Evolutionary conservation across 306 rosid genomes (phyloP).

Genomic region (Quillaja saponaria): DNA sequence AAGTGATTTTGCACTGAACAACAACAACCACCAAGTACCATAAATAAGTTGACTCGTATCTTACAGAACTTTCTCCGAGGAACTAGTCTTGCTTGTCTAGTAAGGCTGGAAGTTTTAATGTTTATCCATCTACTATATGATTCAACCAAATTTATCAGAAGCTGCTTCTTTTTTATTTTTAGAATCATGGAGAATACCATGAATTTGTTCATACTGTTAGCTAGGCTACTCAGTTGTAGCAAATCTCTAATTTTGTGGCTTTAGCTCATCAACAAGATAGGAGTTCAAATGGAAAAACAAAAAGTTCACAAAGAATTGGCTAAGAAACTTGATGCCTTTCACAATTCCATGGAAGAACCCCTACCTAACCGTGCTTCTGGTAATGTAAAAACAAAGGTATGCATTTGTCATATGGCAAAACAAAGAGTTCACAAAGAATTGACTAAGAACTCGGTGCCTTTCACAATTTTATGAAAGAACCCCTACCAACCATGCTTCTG

Average conservation of each 20-base stretch:
- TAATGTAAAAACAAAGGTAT: constrained; percentile 62
- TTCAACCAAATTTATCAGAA: background rate
- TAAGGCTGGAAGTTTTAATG: constrained; percentile 29
- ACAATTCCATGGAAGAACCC: constrained; percentile 56
- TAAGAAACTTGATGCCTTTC: constrained; percentile 49
- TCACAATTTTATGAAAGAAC: constrained; percentile 56
- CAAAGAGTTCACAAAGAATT: constrained; percentile 57
- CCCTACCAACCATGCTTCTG: constrained; percentile 35
- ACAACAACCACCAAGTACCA: constrained; percentile 66
- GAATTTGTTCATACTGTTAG: constrained; percentile 92
- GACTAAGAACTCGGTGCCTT: constrained; percentile 52
- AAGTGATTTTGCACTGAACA: constrained; percentile 94
- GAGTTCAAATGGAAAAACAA: constrained; percentile 80
- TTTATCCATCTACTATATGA: constrained; percentile 1
- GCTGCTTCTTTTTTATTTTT: constrained; percentile 20
- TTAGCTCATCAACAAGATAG: constrained; percentile 66
- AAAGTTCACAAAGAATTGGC: constrained; percentile 54
- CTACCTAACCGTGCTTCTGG: constrained; percentile 35
- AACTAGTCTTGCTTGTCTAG: constrained; percentile 90
- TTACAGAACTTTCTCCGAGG: constrained; percentile 94
- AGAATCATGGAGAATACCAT: constrained; percentile 96
- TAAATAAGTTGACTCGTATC: constrained; percentile 94
- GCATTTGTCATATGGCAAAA: constrained; percentile 61
- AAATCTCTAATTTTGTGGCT: constrained; percentile 64
- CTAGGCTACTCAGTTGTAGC: constrained; percentile 89